These are phyloP conservation scores for Pichia deserticola DNA, from an alignment of 805 yeast genomes.

Conservation along the genomic window DNA sequence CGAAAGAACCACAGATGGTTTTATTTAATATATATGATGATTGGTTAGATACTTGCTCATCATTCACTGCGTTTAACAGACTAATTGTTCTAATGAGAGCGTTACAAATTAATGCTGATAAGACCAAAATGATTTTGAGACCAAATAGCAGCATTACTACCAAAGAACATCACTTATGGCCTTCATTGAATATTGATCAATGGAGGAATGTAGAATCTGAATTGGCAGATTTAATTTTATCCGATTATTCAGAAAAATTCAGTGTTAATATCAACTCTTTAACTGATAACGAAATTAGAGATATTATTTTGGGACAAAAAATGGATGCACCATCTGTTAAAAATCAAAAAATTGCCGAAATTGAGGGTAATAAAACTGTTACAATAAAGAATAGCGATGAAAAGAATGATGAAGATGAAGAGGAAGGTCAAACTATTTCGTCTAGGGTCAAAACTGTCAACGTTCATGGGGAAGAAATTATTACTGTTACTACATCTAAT, in stretches of 20 bases:
- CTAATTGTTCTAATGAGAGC: constrained; percentile 78
- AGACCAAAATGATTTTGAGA: constrained; percentile 63
- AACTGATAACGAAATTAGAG: constrained; percentile 91
- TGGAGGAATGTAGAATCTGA: constrained; percentile 89
- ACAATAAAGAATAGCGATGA: constrained; percentile 26
- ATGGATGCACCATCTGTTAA: constrained; percentile 82
- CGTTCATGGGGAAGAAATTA: constrained; percentile 94
- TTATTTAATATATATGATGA: constrained; percentile 88
- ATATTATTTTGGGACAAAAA: constrained; percentile 89
- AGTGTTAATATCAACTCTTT: constrained; percentile 79
- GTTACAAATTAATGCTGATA: constrained; percentile 66
- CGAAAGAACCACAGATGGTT: constrained; percentile 91
- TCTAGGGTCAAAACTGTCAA: constrained; percentile 77
- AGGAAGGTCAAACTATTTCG: constrained; percentile 55
- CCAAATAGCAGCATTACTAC: constrained; percentile 69
- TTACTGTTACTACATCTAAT: constrained; percentile 84
- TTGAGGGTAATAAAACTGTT: constrained; percentile 44
- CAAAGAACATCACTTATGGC: constrained; percentile 87
- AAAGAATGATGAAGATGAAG: constrained; percentile 4
- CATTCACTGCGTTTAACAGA: constrained; percentile 92
- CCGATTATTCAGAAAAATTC: constrained; percentile 78
- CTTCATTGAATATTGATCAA: constrained; percentile 76
- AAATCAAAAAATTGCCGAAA: constrained; percentile 76
- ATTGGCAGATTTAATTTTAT: constrained; percentile 77
- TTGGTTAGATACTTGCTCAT: constrained; percentile 77